Evolutionary conservation across 805 yeast genomes (phyloP).

Genomic region (Barnettozyma wickerhamii): DNA sequence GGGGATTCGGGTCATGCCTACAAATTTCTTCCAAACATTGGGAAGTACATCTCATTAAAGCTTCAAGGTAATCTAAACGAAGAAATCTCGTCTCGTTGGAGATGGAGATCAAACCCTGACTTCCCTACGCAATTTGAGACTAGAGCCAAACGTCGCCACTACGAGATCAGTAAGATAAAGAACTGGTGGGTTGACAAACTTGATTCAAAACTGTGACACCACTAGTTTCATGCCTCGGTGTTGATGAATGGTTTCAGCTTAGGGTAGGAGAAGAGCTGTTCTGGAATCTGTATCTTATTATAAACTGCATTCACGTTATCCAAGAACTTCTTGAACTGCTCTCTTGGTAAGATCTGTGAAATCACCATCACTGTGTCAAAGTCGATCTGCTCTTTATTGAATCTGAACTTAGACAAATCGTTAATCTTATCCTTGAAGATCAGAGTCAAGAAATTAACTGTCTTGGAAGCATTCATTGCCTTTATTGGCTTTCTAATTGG

Average conservation of each 20-base stretch:
- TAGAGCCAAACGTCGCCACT: conserved; percentile 16
- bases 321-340: conserved; percentile 6
- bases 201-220: background rate
- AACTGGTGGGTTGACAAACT: conserved; percentile 12
- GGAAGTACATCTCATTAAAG: conserved; percentile 35
- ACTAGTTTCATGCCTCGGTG: background rate
- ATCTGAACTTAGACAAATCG: conserved; percentile 6
- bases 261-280: conserved; percentile 9
- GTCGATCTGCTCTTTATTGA: conserved; percentile 9
- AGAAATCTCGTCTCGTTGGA: conserved; percentile 27
- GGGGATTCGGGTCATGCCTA: conserved; percentile 49
- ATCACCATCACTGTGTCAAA: conserved; percentile 14
- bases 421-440: conserved; percentile 9
- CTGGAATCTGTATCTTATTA: conserved; percentile 3
- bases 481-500: conserved; percentile 10
- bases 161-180: conserved; percentile 16
- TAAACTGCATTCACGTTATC: conserved; percentile 6
- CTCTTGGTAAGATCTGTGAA: conserved; percentile 8
- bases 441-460: conserved; percentile 2
- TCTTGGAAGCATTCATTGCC: conserved; percentile 4
- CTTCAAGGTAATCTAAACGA: conserved; percentile 27
- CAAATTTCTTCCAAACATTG: conserved; percentile 43
- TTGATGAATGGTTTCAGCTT: background rate
- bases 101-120: conserved; percentile 26
- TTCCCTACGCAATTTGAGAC: conserved; percentile 16